Evolutionary conservation across 2,329 filamentous ascomycete species (phyloP).

Genomic region (Curvularia hawaiiensis): DNA sequence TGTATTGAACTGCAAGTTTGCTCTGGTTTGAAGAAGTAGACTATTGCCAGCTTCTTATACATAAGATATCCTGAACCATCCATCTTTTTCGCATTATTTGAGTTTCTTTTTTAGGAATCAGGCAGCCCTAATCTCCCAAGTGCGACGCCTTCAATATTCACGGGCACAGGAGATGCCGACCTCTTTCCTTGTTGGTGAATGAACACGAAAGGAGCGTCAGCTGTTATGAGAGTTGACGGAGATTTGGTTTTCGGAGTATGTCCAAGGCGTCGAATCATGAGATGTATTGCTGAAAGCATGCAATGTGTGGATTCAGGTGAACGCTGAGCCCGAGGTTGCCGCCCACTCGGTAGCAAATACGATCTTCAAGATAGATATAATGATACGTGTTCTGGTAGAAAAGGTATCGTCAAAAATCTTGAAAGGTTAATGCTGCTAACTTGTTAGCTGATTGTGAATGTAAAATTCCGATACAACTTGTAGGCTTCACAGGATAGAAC

Average conservation of each 20-base stretch:
- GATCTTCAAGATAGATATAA: background rate
- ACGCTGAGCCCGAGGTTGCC: background rate
- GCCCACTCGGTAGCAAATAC: no score
- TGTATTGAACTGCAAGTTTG: slow-evolving; percentile 1
- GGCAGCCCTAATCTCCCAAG: background rate
- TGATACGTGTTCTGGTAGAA: background rate
- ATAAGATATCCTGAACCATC: background rate
- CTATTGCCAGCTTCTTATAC: slow-evolving; percentile 4
- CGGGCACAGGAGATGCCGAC: background rate
- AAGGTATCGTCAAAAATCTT: background rate
- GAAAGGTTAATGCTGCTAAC: background rate
- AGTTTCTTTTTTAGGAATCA: background rate
- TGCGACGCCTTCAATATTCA: slow-evolving; percentile 1
- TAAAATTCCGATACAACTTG: background rate
- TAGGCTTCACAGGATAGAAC: background rate
- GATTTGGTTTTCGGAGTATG: slow-evolving; percentile 2
- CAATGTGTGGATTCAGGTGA: background rate
- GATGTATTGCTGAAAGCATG: background rate
- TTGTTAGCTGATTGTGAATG: background rate
- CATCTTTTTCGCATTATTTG: background rate
- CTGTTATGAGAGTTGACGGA: background rate
- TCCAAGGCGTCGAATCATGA: slow-evolving; percentile 2
- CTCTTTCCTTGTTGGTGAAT: background rate
- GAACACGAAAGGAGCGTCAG: background rate
- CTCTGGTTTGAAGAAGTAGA: slow-evolving; percentile 5